Evolutionary conservation across 2,329 filamentous ascomycete species (phyloP).

Genomic region (Penicillium sp.): DNA sequence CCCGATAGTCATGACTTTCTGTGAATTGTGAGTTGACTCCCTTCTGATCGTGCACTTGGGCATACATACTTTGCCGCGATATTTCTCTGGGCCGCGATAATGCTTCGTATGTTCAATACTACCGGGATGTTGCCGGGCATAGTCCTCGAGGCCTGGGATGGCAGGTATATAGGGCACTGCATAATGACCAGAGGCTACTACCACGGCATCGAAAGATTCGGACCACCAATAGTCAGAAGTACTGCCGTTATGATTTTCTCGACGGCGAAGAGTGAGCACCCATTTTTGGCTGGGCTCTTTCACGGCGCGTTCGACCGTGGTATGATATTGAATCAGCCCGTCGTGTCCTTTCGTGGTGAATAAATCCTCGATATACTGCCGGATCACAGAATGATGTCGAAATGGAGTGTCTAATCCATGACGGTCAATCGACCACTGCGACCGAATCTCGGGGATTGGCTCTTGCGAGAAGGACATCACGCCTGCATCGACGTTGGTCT

Average conservation of each 20-base stretch:
- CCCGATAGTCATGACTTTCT: conserved; percentile 58
- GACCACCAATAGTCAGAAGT: conserved; percentile 56
- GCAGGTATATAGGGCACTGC: conserved; percentile 50
- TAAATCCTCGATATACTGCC: conserved; percentile 52
- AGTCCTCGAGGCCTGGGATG: conserved; percentile 41
- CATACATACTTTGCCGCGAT: conserved; percentile 31
- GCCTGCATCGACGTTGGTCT: conserved; percentile 57
- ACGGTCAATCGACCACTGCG: conserved; percentile 39
- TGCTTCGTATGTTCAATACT: conserved; percentile 41
- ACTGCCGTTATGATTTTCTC: conserved; percentile 15
- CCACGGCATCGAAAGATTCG: conserved; percentile 57
- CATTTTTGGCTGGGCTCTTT: conserved; percentile 49
- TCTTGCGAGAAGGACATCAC: conserved; percentile 59
- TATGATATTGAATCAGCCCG: conserved; percentile 44
- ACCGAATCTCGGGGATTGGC: conserved; percentile 45
- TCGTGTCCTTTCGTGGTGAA: conserved; percentile 51
- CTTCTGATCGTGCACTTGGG: neutral
- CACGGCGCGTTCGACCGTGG: conserved; percentile 54
- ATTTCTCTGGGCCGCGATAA: conserved; percentile 36
- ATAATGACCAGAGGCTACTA: conserved; percentile 58
- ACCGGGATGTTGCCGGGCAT: conserved; percentile 34
- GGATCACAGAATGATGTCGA: conserved; percentile 54
- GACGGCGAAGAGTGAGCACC: conserved; percentile 49
- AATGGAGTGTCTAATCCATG: conserved; percentile 58
- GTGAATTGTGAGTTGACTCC: neutral